These are phyloP conservation scores for Rhodamnia rubescens DNA, from an alignment of 345 rosid species.

Conservation along the genomic window DNA sequence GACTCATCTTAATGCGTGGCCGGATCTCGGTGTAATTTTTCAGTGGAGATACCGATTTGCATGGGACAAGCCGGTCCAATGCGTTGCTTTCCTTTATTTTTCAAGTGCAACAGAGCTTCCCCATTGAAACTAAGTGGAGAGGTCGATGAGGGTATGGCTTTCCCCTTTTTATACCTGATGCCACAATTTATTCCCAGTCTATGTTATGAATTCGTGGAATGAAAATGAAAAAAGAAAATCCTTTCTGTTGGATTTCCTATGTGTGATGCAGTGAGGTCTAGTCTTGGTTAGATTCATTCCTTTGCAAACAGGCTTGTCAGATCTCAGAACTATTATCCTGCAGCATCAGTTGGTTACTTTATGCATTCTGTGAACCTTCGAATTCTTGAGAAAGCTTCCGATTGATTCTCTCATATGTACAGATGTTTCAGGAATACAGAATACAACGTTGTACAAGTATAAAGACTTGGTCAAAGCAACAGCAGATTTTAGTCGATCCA, in stretches of 20 bases:
- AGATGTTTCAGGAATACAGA: conserved; percentile 35
- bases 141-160: conserved; percentile 1
- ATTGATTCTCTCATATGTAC: conserved; percentile 7
- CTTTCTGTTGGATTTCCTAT: background rate
- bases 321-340: background rate
- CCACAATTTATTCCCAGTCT: background rate
- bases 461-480: conserved; percentile 44
- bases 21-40: background rate
- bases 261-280: background rate
- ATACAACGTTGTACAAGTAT: conserved; percentile 19
- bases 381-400: background rate
- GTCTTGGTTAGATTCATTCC: background rate
- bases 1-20: background rate
- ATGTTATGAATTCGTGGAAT: background rate
- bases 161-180: background rate
- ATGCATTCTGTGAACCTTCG: background rate
- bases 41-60: background rate
- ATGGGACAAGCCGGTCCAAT: background rate
- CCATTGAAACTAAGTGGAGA: background rate
- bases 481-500: conserved; percentile 31
- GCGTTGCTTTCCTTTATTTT: background rate
- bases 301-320: background rate
- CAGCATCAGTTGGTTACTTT: background rate
- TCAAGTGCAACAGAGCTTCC: background rate
- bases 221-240: background rate